These are phyloP conservation scores for Fusarium oligoseptatum DNA, from an alignment of 2,329 filamentous ascomycete genomes.

Conservation along the genomic window DNA sequence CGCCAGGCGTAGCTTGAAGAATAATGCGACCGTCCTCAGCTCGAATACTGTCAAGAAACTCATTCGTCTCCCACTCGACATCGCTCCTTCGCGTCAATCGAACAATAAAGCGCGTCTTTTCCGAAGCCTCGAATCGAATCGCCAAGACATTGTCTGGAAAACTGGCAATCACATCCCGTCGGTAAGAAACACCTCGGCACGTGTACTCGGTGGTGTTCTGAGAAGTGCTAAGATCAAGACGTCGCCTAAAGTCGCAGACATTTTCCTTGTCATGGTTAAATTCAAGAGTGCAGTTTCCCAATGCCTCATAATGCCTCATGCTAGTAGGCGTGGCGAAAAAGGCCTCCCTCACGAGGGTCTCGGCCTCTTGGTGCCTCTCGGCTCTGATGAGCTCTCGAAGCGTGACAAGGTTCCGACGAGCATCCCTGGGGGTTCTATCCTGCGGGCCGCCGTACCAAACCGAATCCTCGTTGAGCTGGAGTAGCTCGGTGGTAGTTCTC, in stretches of 20 bases:
- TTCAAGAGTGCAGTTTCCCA: slow-evolving; percentile 52
- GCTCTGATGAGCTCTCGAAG: slow-evolving; percentile 42
- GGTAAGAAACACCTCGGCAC: slow-evolving; percentile 47
- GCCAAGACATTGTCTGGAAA: slow-evolving; percentile 56
- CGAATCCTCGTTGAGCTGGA: slow-evolving; percentile 62
- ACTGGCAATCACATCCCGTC: slow-evolving; percentile 57
- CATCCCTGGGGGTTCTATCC: slow-evolving; percentile 56
- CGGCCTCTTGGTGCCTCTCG: slow-evolving; percentile 41
- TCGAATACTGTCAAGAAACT: slow-evolving; percentile 42
- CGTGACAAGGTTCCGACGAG: slow-evolving; percentile 26
- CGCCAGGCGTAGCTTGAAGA: slow-evolving; percentile 40
- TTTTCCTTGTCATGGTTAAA: slow-evolving; percentile 52
- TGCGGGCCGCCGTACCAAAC: slow-evolving; percentile 61
- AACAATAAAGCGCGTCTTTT: slow-evolving; percentile 40
- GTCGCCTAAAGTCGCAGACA: slow-evolving; percentile 52
- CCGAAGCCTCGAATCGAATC: slow-evolving; percentile 34
- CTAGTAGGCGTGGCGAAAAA: slow-evolving; percentile 45
- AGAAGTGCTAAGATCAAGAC: slow-evolving; percentile 55
- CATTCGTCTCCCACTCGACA: slow-evolving; percentile 44
- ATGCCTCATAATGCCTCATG: slow-evolving; percentile 50
- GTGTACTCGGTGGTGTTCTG: slow-evolving; percentile 54
- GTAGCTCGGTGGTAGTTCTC: slow-evolving; percentile 56
- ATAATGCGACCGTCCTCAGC: slow-evolving; percentile 28
- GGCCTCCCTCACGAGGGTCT: slow-evolving; percentile 37
- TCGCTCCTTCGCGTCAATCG: slow-evolving; percentile 42